Base-by-base conservation (phyloP, 805 yeast species). In the Kuraishia floccosa region DNA sequence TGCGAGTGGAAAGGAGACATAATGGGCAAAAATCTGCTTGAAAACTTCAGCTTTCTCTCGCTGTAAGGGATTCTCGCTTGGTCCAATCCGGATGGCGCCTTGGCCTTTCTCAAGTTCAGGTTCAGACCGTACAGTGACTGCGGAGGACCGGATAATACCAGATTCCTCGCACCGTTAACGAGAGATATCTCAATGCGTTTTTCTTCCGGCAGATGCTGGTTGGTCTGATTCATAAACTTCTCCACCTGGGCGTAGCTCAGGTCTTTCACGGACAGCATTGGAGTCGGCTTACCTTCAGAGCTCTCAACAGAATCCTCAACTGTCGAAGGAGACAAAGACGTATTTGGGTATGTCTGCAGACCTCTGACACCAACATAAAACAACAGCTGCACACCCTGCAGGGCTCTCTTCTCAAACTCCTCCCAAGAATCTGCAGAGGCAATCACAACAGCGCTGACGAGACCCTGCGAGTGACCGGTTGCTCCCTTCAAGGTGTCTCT, bases 61-160 rank as follows among this genome's bases (percentile, higher is more conserved):
- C 89, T 76, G 64, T 63, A 69, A 35, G 99, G 99, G 37, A 91
- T 72, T 65, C 97, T 77, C 35, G 94, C 77, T 68, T 91, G 98
- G 52, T 89, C 94, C 46, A 84, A 71, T 34, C 96, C 97, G 28
- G 91, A 65, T 28, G 94, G 82, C 30, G 96, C 96, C 63, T 91
- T 91, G 36, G 85, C 85, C 62, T 84, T 83, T 68, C 98, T 78
- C 56, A 91, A 68, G 38, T 89, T 72, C 50, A 91, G 69, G 60
- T 87, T 87, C 48, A 91, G 72, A 67, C 99, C 99, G 48, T 89
- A 91, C 39, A 91, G 66, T 3, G 97, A 86, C 68, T 87, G 95
- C 35, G 99, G 97, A 30, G 97, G 98, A 56, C 99, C 99, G 15
- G 94, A 74, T 29, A 89, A 86, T 35, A 91, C 98, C 62, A 86